Percentiles rank a stretch among this genome's conserved stretches.
Conservation (phyloP, 1,284 basidiomycete genomes). For the Quambalaria eucalypti region DNA sequence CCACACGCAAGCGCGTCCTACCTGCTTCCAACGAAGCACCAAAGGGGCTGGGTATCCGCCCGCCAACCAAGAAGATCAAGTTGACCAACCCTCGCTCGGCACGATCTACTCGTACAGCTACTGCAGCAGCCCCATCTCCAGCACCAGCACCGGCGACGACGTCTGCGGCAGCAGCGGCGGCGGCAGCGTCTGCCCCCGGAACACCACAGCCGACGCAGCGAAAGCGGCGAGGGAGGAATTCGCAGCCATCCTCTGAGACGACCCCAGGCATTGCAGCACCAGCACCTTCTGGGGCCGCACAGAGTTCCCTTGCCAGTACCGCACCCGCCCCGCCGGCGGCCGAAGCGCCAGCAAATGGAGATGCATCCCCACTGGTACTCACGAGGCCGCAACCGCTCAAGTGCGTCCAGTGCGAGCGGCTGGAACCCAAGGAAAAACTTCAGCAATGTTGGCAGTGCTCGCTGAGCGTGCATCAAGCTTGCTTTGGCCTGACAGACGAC, state of each 20-base stretch:
- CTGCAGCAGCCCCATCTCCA: conserved; percentile 3
- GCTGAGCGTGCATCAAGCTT: conserved; percentile 39
- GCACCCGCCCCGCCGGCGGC: too few relatives aligned
- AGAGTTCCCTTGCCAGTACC: too few relatives aligned
- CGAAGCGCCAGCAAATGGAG: too few relatives aligned
- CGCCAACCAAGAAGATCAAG: conserved; percentile 19
- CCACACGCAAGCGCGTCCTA: conserved; percentile 20
- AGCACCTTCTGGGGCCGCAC: too few relatives aligned
- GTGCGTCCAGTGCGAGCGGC: conserved; percentile 38
- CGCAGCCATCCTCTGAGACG: too few relatives aligned
- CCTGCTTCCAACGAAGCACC: conserved; percentile 19
- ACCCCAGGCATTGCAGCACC: too few relatives aligned
- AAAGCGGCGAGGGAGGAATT: too few relatives aligned
- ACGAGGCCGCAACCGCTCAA: conserved; percentile 23
- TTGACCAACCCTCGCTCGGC: conserved; percentile 4
- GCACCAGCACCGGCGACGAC: background rate
- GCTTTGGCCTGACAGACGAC: conserved; percentile 30
- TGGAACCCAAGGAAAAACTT: conserved; percentile 40
- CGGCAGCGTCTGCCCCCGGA: conserved; percentile 2
- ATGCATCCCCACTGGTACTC: conserved; percentile 7
- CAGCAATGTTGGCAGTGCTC: conserved; percentile 36
- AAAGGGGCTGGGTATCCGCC: conserved; percentile 35
- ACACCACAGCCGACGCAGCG: too few relatives aligned
- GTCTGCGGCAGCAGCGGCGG: conserved; percentile 5
- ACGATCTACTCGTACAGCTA: conserved; percentile 1